A percentile compares a stretch with the other conserved stretches of the same genome.
Conservation (phyloP, 2,329 filamentous ascomycete species). For the Chalara sp. region DNA sequence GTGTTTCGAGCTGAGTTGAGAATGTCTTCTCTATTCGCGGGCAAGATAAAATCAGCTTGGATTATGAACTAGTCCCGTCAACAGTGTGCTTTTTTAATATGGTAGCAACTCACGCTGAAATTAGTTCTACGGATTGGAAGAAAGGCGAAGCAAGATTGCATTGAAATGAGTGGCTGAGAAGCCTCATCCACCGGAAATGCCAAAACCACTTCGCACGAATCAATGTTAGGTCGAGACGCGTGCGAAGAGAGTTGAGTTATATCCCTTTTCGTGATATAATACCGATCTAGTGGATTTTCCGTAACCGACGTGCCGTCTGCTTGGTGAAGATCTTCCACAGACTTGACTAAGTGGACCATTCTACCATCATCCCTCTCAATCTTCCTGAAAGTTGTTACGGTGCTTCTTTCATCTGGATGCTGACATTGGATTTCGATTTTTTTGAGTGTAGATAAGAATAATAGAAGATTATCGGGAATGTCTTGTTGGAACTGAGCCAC, state of each 20-base stretch:
- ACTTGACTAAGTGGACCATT: not conserved
- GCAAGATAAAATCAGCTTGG: conserved; percentile 16
- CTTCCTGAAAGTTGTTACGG: not conserved
- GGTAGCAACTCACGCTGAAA: conserved; percentile 12
- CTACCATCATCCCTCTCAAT: not conserved
- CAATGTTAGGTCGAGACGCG: conserved; percentile 2
- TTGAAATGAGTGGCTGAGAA: conserved; percentile 2
- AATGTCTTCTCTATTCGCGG: conserved; percentile 14
- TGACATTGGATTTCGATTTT: conserved; percentile 2
- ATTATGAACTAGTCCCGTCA: conserved; percentile 1
- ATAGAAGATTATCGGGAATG: conserved; percentile 3
- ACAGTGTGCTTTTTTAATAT: not conserved
- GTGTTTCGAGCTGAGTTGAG: conserved; percentile 12
- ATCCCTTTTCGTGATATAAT: conserved; percentile 2
- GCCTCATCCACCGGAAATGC: conserved; percentile 10
- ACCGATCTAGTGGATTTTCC: not conserved
- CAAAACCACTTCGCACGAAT: conserved; percentile 8
- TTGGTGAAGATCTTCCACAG: not conserved
- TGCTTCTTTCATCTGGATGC: not conserved
- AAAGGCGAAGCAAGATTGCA: conserved; percentile 15
- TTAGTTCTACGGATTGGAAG: conserved; percentile 14
- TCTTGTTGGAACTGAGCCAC: conserved; percentile 2
- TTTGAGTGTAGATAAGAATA: conserved; percentile 9
- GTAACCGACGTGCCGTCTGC: not conserved
- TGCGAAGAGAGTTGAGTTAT: not conserved